phyloP scores from a whole-genome alignment of 2,329 filamentous ascomycete genomes.

The Xylariaceae sp. region DNA sequence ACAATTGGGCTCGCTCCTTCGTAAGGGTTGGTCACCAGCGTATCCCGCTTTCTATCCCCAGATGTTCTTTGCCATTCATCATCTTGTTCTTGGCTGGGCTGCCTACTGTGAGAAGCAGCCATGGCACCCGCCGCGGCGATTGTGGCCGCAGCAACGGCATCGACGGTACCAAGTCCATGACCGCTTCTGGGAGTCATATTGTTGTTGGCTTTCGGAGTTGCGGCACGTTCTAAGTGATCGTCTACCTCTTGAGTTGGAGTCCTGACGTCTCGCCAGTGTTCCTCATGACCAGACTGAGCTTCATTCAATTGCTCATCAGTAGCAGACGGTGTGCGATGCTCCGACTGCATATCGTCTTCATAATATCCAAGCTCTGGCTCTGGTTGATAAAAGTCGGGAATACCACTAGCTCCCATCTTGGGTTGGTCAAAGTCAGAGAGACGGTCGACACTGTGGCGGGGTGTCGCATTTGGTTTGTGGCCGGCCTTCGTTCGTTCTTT shows the following conservation, averaged over 20 bases:
- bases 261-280: conserved; percentile 30
- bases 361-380: conserved; percentile 74
- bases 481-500: conserved; percentile 60
- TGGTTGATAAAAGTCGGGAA: conserved; percentile 66
- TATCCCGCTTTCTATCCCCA: conserved; percentile 61
- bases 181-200: conserved; percentile 30
- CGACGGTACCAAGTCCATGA: conserved; percentile 40
- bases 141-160: conserved; percentile 50
- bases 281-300: conserved; percentile 25
- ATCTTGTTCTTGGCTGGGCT: conserved; percentile 55
- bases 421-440: conserved; percentile 49
- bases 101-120: conserved; percentile 46
- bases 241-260: conserved; percentile 33
- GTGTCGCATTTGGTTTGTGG: conserved; percentile 51
- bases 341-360: conserved; percentile 44
- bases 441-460: conserved; percentile 56
- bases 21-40: conserved; percentile 63
- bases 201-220: conserved; percentile 28
- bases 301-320: conserved; percentile 70
- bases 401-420: conserved; percentile 63
- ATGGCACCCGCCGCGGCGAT: conserved; percentile 47
- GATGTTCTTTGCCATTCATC: conserved; percentile 63
- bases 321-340: conserved; percentile 77
- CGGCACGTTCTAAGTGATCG: conserved; percentile 28
- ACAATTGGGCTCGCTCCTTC: conserved; percentile 61